phyloP scores from a whole-genome alignment of 129 eudicot genomes.

The Logfia minima region DNA sequence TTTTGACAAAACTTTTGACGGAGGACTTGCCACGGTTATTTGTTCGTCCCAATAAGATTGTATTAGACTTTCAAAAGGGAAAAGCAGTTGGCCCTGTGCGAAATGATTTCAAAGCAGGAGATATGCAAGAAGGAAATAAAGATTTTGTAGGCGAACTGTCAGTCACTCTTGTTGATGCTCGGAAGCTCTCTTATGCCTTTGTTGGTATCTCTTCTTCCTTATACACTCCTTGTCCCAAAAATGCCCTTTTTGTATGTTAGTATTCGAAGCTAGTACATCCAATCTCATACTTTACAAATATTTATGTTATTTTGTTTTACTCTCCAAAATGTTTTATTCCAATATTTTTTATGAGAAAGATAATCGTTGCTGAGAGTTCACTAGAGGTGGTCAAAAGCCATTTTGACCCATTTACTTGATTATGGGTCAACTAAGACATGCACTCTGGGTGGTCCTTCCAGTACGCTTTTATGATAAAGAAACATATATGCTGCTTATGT shows the following conservation, averaged over 20 bases:
- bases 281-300: too few relatives aligned
- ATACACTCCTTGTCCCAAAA: neutral
- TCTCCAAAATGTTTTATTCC: neutral
- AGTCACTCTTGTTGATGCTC: slow-evolving; percentile 95
- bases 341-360: neutral
- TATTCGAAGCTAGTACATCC: neutral
- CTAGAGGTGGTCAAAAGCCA: neutral
- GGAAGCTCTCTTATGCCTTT: slow-evolving; percentile 71
- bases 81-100: slow-evolving; percentile 80
- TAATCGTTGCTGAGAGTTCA: neutral
- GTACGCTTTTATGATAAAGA: too few relatives aligned
- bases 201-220: slow-evolving; percentile 46
- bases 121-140: slow-evolving; percentile 79
- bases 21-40: slow-evolving; percentile 92
- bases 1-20: slow-evolving; percentile 89
- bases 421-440: neutral
- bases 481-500: too few relatives aligned
- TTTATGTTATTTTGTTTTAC: neutral
- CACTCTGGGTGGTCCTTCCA: too few relatives aligned
- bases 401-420: too few relatives aligned
- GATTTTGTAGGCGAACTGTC: slow-evolving; percentile 92
- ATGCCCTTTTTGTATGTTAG: neutral
- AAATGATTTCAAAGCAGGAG: slow-evolving; percentile 67
- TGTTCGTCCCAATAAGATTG: slow-evolving; percentile 97
- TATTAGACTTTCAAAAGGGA: slow-evolving; percentile 86